Evolutionary conservation across 495 filamentous ascomycete genomes (phyloP).

Genomic region (Tricharina praecox): DNA sequence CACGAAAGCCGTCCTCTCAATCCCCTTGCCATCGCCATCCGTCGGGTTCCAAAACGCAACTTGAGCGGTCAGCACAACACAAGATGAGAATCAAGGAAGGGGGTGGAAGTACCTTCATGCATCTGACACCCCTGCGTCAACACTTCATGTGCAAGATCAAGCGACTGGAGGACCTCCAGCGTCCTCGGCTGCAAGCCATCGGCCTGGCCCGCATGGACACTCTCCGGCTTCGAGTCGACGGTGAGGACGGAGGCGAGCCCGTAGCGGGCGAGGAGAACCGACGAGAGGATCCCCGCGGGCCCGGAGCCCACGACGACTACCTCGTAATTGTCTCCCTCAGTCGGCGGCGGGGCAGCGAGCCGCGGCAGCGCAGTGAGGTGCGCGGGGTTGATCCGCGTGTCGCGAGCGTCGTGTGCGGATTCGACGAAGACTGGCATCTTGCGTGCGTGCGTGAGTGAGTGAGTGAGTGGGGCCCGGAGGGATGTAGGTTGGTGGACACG

Average conservation of each 20-base stretch:
- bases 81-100: too few species aligned
- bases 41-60: conserved; percentile 41
- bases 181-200: conserved; percentile 69
- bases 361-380: conserved; percentile 16
- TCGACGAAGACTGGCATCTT: conserved; percentile 18
- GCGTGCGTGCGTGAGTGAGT: too few species aligned
- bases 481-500: too few species aligned
- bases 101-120: too few species aligned
- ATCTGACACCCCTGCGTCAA: conserved; percentile 58
- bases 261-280: conserved; percentile 34
- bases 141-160: conserved; percentile 52
- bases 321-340: conserved; percentile 12
- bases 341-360: conserved; percentile 9
- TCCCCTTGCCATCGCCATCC: conserved; percentile 13
- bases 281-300: conserved; percentile 35
- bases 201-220: conserved; percentile 47
- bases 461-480: too few species aligned
- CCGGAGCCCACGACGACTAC: conserved; percentile 26
- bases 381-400: conserved; percentile 14
- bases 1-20: conserved; percentile 30
- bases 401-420: conserved; percentile 5
- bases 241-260: conserved; percentile 33
- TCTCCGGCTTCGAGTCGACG: conserved; percentile 32
- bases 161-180: conserved; percentile 65
- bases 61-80: too few species aligned